Evolutionary conservation across 495 filamentous ascomycete genomes (phyloP).

Genomic region (Penicillium angulare): DNA sequence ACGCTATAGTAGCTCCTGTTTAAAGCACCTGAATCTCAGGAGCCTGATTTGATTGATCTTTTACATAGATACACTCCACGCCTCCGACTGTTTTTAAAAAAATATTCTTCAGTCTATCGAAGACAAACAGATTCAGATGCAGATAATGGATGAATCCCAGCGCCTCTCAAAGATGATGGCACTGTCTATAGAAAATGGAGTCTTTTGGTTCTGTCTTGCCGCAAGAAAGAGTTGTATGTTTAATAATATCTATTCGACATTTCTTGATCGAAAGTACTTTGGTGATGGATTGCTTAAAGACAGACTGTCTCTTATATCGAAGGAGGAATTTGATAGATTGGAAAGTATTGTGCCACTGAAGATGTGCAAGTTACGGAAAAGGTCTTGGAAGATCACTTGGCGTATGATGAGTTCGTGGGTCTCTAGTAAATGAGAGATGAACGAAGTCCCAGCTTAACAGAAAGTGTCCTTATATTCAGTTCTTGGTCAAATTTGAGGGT

Average conservation of each 20-base stretch:
- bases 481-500: too few species aligned
- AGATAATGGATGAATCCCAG: neutral
- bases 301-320: constrained; percentile 3
- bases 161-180: constrained; percentile 8
- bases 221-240: constrained; percentile 10
- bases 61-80: neutral
- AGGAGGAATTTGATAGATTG: neutral
- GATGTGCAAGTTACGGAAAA: constrained; percentile 10
- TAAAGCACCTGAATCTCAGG: constrained; percentile 27
- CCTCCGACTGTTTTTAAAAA: constrained; percentile 4
- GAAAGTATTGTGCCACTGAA: constrained; percentile 5
- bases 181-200: constrained; percentile 7
- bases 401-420: neutral
- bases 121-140: constrained; percentile 1
- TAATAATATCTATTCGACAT: constrained; percentile 17
- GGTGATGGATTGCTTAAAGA: constrained; percentile 3
- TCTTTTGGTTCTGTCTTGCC: constrained; percentile 13
- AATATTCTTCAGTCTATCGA: neutral
- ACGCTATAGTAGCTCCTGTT: constrained; percentile 43
- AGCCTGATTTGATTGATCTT: constrained; percentile 9
- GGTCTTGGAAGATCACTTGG: neutral
- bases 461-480: too few species aligned
- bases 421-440: too few species aligned
- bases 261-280: constrained; percentile 12
- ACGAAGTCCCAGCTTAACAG: too few species aligned